Evolutionary conservation across 2,329 filamentous ascomycete species (phyloP).

Genomic region (Leptosphaerulina australis): DNA sequence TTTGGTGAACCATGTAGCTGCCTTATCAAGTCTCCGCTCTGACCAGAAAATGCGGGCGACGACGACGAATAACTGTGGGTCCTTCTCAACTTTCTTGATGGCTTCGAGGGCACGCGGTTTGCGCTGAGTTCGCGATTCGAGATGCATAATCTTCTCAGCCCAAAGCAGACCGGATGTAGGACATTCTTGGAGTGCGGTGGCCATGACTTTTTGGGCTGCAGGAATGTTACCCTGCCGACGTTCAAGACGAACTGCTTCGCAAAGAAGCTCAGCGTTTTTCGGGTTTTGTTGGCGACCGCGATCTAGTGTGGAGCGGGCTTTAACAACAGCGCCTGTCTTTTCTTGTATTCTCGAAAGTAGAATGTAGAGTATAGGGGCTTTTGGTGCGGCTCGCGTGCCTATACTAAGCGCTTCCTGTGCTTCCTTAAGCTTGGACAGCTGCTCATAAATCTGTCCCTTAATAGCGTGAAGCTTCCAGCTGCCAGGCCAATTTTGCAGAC

Average conservation of each 20-base stretch:
- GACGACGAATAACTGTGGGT: constrained; percentile 85
- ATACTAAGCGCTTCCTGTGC: constrained; percentile 88
- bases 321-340: constrained; percentile 79
- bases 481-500: constrained; percentile 82
- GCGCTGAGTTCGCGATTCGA: constrained; percentile 88
- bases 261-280: constrained; percentile 84
- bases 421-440: constrained; percentile 76
- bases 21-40: constrained; percentile 89
- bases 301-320: constrained; percentile 92
- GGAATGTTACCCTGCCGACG: constrained; percentile 80
- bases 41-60: constrained; percentile 96
- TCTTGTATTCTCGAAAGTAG: constrained; percentile 89
- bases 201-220: constrained; percentile 92
- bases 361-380: constrained; percentile 86
- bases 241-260: constrained; percentile 92
- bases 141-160: constrained; percentile 93
- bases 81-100: constrained; percentile 95
- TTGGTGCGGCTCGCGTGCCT: constrained; percentile 84
- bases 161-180: constrained; percentile 87
- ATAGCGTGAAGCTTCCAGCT: constrained; percentile 96
- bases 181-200: constrained; percentile 87
- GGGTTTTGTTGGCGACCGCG: constrained; percentile 86
- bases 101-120: constrained; percentile 91
- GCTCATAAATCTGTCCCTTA: constrained; percentile 97
- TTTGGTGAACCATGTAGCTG: constrained; percentile 96